These are phyloP conservation scores for Claviceps lovelessii DNA, from an alignment of 2,329 filamentous ascomycete species.

Conservation along the genomic window DNA sequence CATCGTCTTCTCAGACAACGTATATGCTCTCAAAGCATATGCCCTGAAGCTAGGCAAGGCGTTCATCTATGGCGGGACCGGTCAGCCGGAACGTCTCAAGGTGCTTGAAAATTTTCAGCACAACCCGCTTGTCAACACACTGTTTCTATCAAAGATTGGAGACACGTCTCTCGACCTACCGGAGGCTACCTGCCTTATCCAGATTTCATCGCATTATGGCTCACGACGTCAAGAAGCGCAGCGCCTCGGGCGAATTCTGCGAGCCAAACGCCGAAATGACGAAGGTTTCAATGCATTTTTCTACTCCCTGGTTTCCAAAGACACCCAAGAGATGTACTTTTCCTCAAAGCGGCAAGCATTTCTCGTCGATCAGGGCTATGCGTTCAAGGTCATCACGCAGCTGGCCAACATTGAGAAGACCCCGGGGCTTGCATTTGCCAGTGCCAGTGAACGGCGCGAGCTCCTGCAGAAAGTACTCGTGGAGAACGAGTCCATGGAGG, in stretches of 20 bases:
- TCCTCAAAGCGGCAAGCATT: constrained; percentile 95
- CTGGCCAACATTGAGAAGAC: constrained; percentile 81
- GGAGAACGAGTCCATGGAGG: constrained; percentile 64
- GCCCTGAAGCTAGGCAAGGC: constrained; percentile 72
- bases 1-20: constrained; percentile 95
- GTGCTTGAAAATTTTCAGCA: constrained; percentile 93
- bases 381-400: constrained; percentile 97
- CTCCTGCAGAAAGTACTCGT: constrained; percentile 79
- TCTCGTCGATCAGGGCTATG: constrained; percentile 93
- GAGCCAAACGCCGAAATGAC: constrained; percentile 90
- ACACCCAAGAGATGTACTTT: constrained; percentile 96
- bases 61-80: constrained; percentile 82
- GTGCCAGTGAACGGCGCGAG: constrained; percentile 67
- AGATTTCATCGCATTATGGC: constrained; percentile 94
- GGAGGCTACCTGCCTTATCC: constrained; percentile 90
- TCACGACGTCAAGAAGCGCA: constrained; percentile 95
- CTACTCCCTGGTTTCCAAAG: constrained; percentile 92
- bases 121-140: constrained; percentile 76
- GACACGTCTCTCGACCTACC: constrained; percentile 96
- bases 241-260: constrained; percentile 77
- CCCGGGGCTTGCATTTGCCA: constrained; percentile 64
- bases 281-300: constrained; percentile 99
- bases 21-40: constrained; percentile 80
- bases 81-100: constrained; percentile 68
- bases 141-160: constrained; percentile 94